Conservation (phyloP, 306 rosid genomes). For the Glycine tomentella region DNA sequence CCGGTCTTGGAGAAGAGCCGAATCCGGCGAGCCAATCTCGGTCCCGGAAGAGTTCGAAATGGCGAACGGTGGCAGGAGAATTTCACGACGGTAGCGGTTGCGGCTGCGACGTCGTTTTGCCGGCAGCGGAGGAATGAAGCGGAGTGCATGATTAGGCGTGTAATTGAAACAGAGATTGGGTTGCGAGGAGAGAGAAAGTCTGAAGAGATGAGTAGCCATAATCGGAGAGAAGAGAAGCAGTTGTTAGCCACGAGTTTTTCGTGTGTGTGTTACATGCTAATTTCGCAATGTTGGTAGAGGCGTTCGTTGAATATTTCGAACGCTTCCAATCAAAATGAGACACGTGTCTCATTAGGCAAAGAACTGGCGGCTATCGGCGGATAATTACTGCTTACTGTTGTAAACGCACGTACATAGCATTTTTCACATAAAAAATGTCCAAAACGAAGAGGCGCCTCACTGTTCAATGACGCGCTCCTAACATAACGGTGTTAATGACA, state of each 20-base stretch:
- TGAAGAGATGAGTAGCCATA: slow-evolving; percentile 62
- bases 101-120: slow-evolving; percentile 43
- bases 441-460: too few species aligned
- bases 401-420: too few species aligned
- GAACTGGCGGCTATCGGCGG: background rate
- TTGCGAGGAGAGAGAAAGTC: slow-evolving; percentile 49
- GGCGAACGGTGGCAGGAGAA: slow-evolving; percentile 42
- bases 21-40: slow-evolving; percentile 39
- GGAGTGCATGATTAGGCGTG: slow-evolving; percentile 43
- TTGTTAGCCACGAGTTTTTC: slow-evolving; percentile 35
- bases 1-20: slow-evolving; percentile 14
- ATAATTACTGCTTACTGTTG: background rate
- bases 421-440: too few species aligned
- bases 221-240: slow-evolving; percentile 26
- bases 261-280: slow-evolving; percentile 4
- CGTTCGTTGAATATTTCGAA: slow-evolving; percentile 29
- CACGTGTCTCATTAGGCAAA: slow-evolving; percentile 18
- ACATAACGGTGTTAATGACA: too few species aligned
- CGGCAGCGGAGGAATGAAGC: slow-evolving; percentile 51
- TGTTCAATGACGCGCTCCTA: too few species aligned
- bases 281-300: slow-evolving; percentile 19
- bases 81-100: slow-evolving; percentile 28
- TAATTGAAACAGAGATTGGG: slow-evolving; percentile 51
- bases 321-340: background rate
- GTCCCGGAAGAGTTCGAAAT: slow-evolving; percentile 60